Percentiles rank a stretch among this genome's conserved stretches.
phyloP scores from a whole-genome alignment of 352 stramenopile genomes.

The Aphanomyces astaci region DNA sequence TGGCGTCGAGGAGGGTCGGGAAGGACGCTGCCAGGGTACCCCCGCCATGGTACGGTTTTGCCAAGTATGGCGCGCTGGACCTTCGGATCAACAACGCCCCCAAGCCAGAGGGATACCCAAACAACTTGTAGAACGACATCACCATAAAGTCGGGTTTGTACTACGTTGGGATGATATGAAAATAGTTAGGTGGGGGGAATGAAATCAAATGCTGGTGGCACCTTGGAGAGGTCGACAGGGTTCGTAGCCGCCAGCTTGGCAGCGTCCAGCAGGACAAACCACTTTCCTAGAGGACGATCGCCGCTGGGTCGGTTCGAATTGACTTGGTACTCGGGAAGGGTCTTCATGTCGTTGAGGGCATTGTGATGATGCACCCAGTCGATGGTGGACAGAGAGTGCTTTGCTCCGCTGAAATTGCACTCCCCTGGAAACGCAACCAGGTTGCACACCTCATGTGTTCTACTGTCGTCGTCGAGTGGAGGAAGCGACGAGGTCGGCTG shows the following conservation, averaged over 20 bases:
- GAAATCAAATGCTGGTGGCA: too few species aligned
- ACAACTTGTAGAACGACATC: conserved; percentile 81
- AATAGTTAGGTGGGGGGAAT: background rate
- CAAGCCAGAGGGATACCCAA: conserved; percentile 62
- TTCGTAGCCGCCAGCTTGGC: conserved; percentile 59
- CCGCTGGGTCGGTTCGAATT: conserved; percentile 7
- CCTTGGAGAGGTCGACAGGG: conserved; percentile 39
- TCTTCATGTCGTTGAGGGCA: background rate
- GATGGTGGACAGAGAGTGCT: conserved; percentile 42
- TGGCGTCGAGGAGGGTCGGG: conserved; percentile 26
- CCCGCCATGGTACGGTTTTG: conserved; percentile 55
- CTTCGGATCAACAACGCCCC: conserved; percentile 53
- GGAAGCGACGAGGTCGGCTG: background rate
- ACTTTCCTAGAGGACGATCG: conserved; percentile 25
- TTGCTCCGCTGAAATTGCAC: conserved; percentile 67
- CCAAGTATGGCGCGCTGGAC: conserved; percentile 31
- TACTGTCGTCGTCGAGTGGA: background rate
- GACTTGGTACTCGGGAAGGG: conserved; percentile 8
- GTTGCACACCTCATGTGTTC: conserved; percentile 14
- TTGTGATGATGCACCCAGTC: conserved; percentile 29
- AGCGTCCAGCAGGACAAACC: conserved; percentile 62
- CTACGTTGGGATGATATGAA: conserved; percentile 15
- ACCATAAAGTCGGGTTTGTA: conserved; percentile 49
- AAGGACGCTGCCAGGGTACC: conserved; percentile 58
- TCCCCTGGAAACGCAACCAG: conserved; percentile 67